Evolutionary conservation across 2,329 filamentous ascomycete species (phyloP), one percentile per base, ranked within the genome.

Genomic region (Tolypocladium album): DNA sequence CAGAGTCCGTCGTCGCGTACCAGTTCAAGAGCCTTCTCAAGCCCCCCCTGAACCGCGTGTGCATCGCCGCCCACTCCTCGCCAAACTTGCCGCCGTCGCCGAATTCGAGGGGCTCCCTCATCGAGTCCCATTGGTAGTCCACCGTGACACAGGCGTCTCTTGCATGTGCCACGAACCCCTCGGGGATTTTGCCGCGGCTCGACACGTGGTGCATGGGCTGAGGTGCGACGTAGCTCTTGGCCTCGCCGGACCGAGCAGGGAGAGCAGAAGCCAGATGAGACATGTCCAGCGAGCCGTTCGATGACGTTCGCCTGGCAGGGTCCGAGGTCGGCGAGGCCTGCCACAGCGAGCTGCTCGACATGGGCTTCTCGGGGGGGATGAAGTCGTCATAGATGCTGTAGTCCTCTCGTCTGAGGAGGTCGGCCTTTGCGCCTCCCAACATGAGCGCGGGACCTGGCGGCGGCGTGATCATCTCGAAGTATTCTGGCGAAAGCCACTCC

Each of bases 111-210:
- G 89, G 85, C 3, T 82, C 77, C 17, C 89, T 83, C 81, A 92
- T 93, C 61, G 92, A 97, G 69, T 99, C 92, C 93, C 94, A 99
- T 67, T 93, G 89, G 68, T 90, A 95, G 73, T 99, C 94, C n/a
- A 97, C 82, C 57, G 89, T 82, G 6, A 90, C 80, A 69, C 92
- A 97, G 15, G 88, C 85, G 70, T 97, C 91, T 63, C 92, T 85
- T 11, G 93, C 93, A 74, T 99, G 94, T 0, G 90, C 84, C 22
- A 96, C 89, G 70, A 95, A 96, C 2, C 93, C 94, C 3, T 85
- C 78, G 0, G 94, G 94, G 61, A 97, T 97, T 9, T 88, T 86
- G 53, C 91, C 88, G 9, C 88, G 87, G 9, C 83, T 81, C 0
- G 90, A 93, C 12, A 97, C 82, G 1, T 93, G 90, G 72, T 96